Conservation (phyloP, 2,329 filamentous ascomycete species). For the Aspergillus fijiensis region DNA sequence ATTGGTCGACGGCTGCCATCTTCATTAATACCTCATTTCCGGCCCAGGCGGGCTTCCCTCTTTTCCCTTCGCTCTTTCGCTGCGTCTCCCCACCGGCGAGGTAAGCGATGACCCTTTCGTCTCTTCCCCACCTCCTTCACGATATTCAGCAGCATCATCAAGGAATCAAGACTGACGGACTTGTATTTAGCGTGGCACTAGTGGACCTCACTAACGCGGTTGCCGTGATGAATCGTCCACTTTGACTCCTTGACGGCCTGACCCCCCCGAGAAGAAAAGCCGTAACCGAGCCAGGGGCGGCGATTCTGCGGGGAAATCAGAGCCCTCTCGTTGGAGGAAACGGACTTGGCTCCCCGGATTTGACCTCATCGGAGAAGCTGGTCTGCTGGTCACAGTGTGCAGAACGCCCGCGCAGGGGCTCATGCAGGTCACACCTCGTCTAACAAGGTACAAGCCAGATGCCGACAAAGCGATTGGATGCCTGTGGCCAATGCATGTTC, state of each 20-base stretch:
- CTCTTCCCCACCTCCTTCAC: neutral
- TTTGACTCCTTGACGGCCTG: neutral
- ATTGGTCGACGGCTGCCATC: neutral
- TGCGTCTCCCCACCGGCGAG: neutral
- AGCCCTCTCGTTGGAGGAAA: neutral
- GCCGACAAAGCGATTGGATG: neutral
- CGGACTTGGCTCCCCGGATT: neutral
- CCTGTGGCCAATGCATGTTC: neutral
- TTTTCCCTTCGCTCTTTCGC: neutral
- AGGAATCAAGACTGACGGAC: neutral
- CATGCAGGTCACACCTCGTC: neutral
- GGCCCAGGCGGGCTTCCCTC: neutral
- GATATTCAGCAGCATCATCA: neutral
- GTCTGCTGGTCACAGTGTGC: neutral
- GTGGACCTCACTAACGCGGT: neutral
- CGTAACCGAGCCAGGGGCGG: neutral
- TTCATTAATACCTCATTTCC: neutral
- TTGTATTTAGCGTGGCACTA: neutral
- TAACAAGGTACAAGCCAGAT: neutral
- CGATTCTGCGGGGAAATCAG: neutral
- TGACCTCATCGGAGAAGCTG: neutral
- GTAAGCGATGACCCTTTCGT: neutral
- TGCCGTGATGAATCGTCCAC: neutral
- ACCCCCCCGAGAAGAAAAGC: neutral
- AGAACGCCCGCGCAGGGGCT: neutral